phyloP scores from a whole-genome alignment of 2,329 filamentous ascomycete species.

The Penicillium aurantiogriseum region DNA sequence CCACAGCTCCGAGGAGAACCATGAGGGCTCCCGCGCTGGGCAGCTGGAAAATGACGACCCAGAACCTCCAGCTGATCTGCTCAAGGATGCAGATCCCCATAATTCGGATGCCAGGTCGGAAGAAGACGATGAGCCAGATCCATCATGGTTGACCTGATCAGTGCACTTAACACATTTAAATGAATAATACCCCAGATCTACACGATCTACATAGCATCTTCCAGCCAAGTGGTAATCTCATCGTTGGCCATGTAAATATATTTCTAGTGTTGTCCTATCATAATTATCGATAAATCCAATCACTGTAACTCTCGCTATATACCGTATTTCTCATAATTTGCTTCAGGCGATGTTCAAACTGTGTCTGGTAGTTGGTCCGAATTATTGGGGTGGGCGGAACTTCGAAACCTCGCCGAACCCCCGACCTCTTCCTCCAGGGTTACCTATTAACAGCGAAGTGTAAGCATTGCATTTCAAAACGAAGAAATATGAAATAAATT shows the following conservation, averaged over 20 bases:
- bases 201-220: neutral
- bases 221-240: neutral
- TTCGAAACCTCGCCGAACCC: neutral
- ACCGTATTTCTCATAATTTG: neutral
- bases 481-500: neutral
- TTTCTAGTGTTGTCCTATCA: neutral
- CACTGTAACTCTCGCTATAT: neutral
- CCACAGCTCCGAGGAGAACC: neutral
- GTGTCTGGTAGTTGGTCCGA: neutral
- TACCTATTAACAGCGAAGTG: neutral
- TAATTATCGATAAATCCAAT: neutral
- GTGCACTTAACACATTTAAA: constrained; percentile 10
- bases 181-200: neutral
- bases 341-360: neutral
- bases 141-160: constrained; percentile 41
- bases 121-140: constrained; percentile 46
- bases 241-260: too few relatives aligned
- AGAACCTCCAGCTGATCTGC: constrained; percentile 39
- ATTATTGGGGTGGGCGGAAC: neutral
- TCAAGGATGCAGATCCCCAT: constrained; percentile 30
- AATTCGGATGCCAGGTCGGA: constrained; percentile 32
- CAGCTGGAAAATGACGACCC: constrained; percentile 30
- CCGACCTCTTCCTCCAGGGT: neutral
- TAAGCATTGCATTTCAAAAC: neutral
- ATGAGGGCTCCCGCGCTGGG: constrained; percentile 14